Evolutionary conservation across 257 asterid species (phyloP).

Genomic region (Capsicum baccatum): DNA sequence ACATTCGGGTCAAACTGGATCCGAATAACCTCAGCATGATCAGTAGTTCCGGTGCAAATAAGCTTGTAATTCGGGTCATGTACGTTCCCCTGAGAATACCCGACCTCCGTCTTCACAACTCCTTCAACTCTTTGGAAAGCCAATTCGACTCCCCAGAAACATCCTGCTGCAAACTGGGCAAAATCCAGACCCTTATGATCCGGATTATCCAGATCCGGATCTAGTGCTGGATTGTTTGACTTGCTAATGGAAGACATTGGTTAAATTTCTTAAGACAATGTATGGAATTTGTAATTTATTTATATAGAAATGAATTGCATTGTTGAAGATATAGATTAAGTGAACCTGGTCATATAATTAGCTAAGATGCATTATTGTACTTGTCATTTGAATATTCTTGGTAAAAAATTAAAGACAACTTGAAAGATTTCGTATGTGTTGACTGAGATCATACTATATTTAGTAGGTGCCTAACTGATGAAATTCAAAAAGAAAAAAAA

Average conservation of each 20-base stretch:
- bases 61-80: slow-evolving; percentile 79
- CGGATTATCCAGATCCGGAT: slow-evolving; percentile 76
- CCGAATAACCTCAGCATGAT: slow-evolving; percentile 86
- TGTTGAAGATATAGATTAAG: background rate
- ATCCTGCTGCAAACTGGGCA: slow-evolving; percentile 96
- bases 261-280: background rate
- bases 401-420: background rate
- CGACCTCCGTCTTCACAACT: slow-evolving; percentile 82
- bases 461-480: no score
- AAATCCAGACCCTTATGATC: slow-evolving; percentile 64
- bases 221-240: slow-evolving; percentile 57
- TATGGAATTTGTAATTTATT: background rate
- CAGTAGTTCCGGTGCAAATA: slow-evolving; percentile 70
- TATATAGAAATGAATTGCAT: background rate
- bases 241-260: slow-evolving; percentile 49
- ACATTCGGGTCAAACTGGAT: slow-evolving; percentile 86
- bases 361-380: background rate
- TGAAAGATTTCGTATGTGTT: background rate
- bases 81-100: slow-evolving; percentile 71
- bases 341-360: slow-evolving; percentile 16
- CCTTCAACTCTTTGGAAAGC: slow-evolving; percentile 88
- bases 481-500: no score
- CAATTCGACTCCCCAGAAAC: slow-evolving; percentile 98
- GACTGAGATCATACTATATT: background rate
- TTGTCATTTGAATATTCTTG: background rate